A percentile compares a stretch with the other conserved stretches of the same genome.
Evolutionary conservation across 768 basidiomycete genomes (phyloP).

Genomic region (Calocybe indica): DNA sequence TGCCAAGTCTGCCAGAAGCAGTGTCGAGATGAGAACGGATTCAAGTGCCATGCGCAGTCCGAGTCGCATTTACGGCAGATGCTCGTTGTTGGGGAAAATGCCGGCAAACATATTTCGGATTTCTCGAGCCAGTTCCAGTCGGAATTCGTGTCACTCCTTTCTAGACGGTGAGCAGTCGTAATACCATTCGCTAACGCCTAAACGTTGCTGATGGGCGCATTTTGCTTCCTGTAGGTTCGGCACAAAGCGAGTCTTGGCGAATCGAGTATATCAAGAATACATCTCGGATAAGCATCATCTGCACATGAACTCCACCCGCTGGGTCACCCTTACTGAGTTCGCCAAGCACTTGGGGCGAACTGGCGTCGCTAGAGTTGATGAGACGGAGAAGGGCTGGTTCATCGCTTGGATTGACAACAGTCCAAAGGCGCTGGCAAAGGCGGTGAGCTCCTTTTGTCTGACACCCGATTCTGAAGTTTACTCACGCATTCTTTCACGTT

Average conservation of each 20-base stretch:
- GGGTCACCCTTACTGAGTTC: conserved; percentile 98
- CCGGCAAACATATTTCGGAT: conserved; percentile 85
- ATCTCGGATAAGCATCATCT: conserved; percentile 91
- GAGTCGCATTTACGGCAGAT: conserved; percentile 94
- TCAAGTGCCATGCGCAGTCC: conserved; percentile 89
- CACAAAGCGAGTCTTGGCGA: conserved; percentile 92
- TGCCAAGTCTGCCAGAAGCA: conserved; percentile 99
- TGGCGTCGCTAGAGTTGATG: conserved; percentile 89
- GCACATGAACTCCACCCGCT: conserved; percentile 98
- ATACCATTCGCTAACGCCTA: neutral
- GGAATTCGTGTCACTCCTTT: conserved; percentile 87
- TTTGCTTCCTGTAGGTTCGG: conserved; percentile 52
- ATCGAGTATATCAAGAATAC: conserved; percentile 96
- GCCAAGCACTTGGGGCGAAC: conserved; percentile 80
- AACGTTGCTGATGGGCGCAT: too few species aligned
- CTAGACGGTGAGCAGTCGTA: conserved; percentile 56
- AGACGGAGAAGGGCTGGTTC: conserved; percentile 99
- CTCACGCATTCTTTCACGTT: conserved; percentile 4
- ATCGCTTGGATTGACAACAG: conserved; percentile 96
- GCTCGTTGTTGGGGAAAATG: conserved; percentile 94
- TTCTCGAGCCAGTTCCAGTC: conserved; percentile 87
- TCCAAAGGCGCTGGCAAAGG: conserved; percentile 89
- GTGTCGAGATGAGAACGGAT: conserved; percentile 97
- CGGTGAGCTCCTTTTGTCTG: conserved; percentile 38
- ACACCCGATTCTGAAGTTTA: neutral